Evolutionary conservation across 305 asterid genomes (phyloP), one percentile per base, ranked within the genome.

Genomic region (Andrographis paniculata): DNA sequence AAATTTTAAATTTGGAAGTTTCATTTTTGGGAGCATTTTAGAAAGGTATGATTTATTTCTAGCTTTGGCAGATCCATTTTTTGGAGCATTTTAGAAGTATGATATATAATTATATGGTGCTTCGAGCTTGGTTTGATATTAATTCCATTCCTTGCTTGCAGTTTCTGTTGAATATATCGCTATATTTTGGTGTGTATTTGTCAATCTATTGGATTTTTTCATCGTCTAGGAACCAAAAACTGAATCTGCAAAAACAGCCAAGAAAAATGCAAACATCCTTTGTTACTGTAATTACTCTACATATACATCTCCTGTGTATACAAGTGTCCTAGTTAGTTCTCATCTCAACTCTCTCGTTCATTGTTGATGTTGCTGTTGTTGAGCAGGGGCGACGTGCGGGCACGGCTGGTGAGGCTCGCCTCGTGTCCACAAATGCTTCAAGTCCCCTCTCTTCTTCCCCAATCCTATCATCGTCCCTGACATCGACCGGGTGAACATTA

Each of bases 341-440:
- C 0, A 35, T 11, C 40, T 16, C 2, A 5, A 13, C 2, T 13
- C 12, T 1, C 10, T 1, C 40, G n/a, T n/a, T n/a, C n/a, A 35
- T n/a, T 35, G 16, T 35, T 35, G 40, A 39, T 48, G 42, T 19
- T 18, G 24, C 12, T 43, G 16, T 4, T 42, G 68, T 45, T 42
- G 80, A 48, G 69, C n/a, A n/a, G n/a, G 87, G 37, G 63, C 75
- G 18, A 76, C 66, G 16, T 76, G 89, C 0, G 65, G 76, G 40
- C 89, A 79, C 15, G 62, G 62, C 20, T 75, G 58, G 17, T 66
- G 67, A 0, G 89, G 89, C 55, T 73, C 82, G n/a, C 84, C 84
- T 42, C 51, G 68, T 1, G 69, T 60, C 89, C 89, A 79, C 21
- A 76, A 36, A 49, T 63, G 76, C 73, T 66, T 70, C 58, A 73